Evolutionary conservation across 805 yeast species (phyloP).

Genomic region (Zygosaccharomyces lentus): DNA sequence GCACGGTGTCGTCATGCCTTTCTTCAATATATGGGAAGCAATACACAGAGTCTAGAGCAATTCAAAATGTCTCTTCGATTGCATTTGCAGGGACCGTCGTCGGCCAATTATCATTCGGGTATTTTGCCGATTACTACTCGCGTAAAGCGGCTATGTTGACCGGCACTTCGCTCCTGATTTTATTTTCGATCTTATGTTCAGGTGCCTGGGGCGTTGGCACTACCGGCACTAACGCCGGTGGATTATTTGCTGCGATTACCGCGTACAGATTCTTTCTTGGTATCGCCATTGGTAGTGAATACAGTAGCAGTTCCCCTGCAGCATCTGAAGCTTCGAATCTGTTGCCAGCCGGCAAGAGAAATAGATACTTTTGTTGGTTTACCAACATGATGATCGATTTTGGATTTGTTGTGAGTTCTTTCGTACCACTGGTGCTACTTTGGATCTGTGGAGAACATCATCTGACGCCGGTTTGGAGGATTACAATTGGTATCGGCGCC

Average conservation of each 20-base stretch:
- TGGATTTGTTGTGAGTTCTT: constrained; percentile 76
- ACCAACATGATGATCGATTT: constrained; percentile 70
- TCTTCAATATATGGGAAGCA: constrained; percentile 38
- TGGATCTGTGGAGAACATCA: constrained; percentile 49
- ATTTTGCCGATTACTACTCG: constrained; percentile 61
- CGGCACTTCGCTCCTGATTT: constrained; percentile 56
- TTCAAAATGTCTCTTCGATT: constrained; percentile 66
- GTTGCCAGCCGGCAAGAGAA: constrained; percentile 59
- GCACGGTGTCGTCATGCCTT: constrained; percentile 60
- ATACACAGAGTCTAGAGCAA: constrained; percentile 42
- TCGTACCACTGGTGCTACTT: constrained; percentile 63
- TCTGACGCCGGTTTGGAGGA: constrained; percentile 59
- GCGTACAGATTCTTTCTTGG: constrained; percentile 75
- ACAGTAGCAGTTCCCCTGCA: constrained; percentile 62
- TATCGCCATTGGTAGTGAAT: constrained; percentile 76
- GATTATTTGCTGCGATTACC: constrained; percentile 74
- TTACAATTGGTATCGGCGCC: constrained; percentile 59
- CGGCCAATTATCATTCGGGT: constrained; percentile 65
- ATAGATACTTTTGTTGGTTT: constrained; percentile 49
- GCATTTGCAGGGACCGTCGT: constrained; percentile 64
- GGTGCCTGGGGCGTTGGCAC: constrained; percentile 56
- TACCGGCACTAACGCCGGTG: constrained; percentile 36
- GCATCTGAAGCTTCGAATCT: constrained; percentile 69
- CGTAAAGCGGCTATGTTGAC: constrained; percentile 66
- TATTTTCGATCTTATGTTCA: constrained; percentile 64